Base-by-base conservation (phyloP, 2,329 filamentous ascomycete species). In the Aspergillus ochraceus region DNA sequence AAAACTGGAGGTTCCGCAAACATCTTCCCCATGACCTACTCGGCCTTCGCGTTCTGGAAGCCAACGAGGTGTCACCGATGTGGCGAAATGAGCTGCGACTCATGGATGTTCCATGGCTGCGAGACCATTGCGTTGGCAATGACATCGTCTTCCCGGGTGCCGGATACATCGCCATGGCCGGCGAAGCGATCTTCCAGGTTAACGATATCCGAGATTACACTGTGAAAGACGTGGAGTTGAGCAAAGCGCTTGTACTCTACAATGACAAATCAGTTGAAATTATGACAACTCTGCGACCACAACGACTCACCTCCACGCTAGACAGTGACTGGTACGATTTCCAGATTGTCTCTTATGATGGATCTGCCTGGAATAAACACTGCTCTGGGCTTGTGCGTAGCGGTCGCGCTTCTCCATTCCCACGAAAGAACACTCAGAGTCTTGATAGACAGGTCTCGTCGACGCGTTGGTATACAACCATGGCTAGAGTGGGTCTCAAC, bases 141-240 rank as follows among this genome's bases (percentile, higher is more conserved):
- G 63, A 69, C 39, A 64, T 67, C 30, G 62, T 77, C 4, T 74
- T 71, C 39, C 74, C 74, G 0, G 45, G 19, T 10, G 45, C 45
- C 10, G 45, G 45, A 10, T 47, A 47, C 19, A 47, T 47, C 14
- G 45, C 45, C 14, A 47, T 47, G 19, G 45, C 45, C 19, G 45
- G 45, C 8, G 22, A 47, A 14, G 45, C 45, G 6, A 24, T 24
- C 19, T 47, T 47, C 10, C 45, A 47, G n/a, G 9, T 47, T 9
- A 47, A 20, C 9, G 45, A 24, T 9, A 20, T 14, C 2, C 19
- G 19, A 47, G 22, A 20, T 17, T 47, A 24, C 19, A 47, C 45
- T 2, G 45, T 47, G 8, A 20, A 47, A 22, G 9, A 47, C 10
- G 45, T 47, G 10, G 22, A 47, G 19, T 2, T 47, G 19, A 24